Base-by-base conservation (phyloP, 2,329 filamentous ascomycete species). In the Fusarium mexicanum region DNA sequence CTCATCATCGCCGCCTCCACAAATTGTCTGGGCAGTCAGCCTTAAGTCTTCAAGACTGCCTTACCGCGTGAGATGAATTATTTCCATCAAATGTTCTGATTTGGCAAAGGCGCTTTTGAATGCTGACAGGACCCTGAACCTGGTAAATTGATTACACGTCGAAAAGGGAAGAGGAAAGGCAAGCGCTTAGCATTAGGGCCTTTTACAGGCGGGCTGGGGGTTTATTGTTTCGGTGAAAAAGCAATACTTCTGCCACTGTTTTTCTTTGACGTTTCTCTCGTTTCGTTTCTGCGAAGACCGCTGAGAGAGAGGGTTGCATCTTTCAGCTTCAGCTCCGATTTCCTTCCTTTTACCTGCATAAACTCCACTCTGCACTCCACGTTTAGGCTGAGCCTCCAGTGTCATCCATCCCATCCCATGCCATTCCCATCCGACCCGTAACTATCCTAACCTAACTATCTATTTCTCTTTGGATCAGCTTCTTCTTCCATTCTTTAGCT, bases 281-380 rank as follows among this genome's bases (percentile, higher is more conserved):
- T 60, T 40, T 43, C 11, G 37, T 51, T 40, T 26, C 58, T 29
- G 18, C 18, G 48, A 43, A 40, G 29, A 22, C 31, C 43, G 31
- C 38, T 61, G 44, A 35, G 44, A 40, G 20, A 35, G 44, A 40
- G 20, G 33, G 38, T 43, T 57, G 59, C 41, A 44, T 38, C 33
- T 50, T 63, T 33, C 67, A 71, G 57, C 70, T 70, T 46, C 54
- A 70, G 54, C 40, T 60, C 54, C 26, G 41, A 47, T 60, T 54
- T 43, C 64, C 43, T 31, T 55, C 48, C 51, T 58, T 66, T 73
- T 68, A 73, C 71, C 67, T 74, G 71, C 71, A 73, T 74, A 74
- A 60, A 63, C 71, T 74, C 71, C 71, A 73, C 71, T 68, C 71
- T 71, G 60, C 66, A 70, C 67, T 70, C 67, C 67, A 71, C 67